Evolutionary conservation across 768 basidiomycete genomes (phyloP), one percentile per base, ranked within the genome.

Genomic region (Lactarius pseudohatsudake): DNA sequence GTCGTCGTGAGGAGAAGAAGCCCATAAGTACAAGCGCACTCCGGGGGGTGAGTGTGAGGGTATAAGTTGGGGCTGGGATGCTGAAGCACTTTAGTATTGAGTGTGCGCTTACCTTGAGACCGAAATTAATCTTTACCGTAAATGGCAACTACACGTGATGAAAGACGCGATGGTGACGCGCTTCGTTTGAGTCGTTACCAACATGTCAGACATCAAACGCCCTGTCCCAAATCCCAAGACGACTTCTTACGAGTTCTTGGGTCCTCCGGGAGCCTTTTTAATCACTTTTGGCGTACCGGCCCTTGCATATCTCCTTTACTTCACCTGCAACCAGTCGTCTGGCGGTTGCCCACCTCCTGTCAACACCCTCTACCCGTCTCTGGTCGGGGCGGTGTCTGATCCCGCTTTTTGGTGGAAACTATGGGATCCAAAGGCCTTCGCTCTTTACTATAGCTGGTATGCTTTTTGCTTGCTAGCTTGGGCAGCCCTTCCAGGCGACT

Each of bases 401-500:
- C 68, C 73, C 6, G 73, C 78, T 20, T 94, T 85, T 85, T 96
- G 91, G 89, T 81, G 79, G 55, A 76, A 80, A 22, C 82, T 97
- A 1, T 97, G 92, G 89, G 95, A 98, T 72, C 84, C 85, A 0
- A 79, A 96, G 64, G 94, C 94, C 0, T 72, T 84, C 2, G 71
- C 86, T 26, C 82, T 90, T 18, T 98, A 98, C 78, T 74, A 90
- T 50, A 92, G 76, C 0, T 99, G 96, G 96, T 98, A 97, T 77
- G 79, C 85, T n/a, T 98, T 90, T 76, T 89, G 86, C 70, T 84
- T 98, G 57, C 77, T 85, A 2, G 83, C 91, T 3, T 98, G 96
- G 95, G 81, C 79, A 5, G 72, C 94, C 58, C 78, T 98, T 15
- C 97, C 86, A 20, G 86, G 85, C 4, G 77, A 77, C 69, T 77